Percentiles rank a stretch among this genome's conserved stretches.
phyloP scores from a whole-genome alignment of 1,284 basidiomycete genomes.

The Ustilago xerochloae region DNA sequence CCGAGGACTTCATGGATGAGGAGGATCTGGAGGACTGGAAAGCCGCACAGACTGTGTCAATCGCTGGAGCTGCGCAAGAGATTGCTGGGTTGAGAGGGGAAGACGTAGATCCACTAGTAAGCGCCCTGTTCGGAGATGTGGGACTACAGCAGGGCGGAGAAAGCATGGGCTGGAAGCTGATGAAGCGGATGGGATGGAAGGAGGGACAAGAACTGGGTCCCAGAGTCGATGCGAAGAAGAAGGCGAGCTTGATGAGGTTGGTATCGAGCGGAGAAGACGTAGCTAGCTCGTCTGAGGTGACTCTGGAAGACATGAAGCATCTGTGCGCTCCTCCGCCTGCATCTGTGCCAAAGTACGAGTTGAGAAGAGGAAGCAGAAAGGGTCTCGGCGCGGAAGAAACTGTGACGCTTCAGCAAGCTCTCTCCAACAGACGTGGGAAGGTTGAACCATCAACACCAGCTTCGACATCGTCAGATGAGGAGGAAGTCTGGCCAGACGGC shows the following conservation, averaged over 20 bases:
- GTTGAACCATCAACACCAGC: neutral
- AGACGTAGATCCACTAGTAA: neutral
- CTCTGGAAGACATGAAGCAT: conserved; percentile 76
- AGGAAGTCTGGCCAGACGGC: conserved; percentile 77
- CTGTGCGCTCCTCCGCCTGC: conserved; percentile 86
- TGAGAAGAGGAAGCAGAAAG: conserved; percentile 77
- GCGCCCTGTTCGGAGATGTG: neutral
- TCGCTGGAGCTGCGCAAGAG: conserved; percentile 2
- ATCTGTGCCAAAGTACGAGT: conserved; percentile 74
- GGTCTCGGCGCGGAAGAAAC: conserved; percentile 75
- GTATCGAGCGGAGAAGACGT: conserved; percentile 6
- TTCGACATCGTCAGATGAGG: neutral
- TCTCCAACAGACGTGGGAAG: neutral
- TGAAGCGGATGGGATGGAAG: conserved; percentile 95
- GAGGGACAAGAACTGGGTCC: conserved; percentile 92
- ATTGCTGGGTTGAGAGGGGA: conserved; percentile 9
- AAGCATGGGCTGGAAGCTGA: conserved; percentile 71
- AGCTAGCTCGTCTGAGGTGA: conserved; percentile 6
- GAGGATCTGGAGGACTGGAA: conserved; percentile 88
- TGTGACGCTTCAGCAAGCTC: conserved; percentile 7
- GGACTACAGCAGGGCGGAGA: neutral
- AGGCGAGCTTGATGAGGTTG: conserved; percentile 70
- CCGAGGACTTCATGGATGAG: conserved; percentile 98
- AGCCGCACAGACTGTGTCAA: conserved; percentile 75
- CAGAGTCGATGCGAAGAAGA: conserved; percentile 81